These are phyloP conservation scores for Ceratocystis cubensis DNA, from an alignment of 2,329 filamentous ascomycete genomes.

Conservation along the genomic window DNA sequence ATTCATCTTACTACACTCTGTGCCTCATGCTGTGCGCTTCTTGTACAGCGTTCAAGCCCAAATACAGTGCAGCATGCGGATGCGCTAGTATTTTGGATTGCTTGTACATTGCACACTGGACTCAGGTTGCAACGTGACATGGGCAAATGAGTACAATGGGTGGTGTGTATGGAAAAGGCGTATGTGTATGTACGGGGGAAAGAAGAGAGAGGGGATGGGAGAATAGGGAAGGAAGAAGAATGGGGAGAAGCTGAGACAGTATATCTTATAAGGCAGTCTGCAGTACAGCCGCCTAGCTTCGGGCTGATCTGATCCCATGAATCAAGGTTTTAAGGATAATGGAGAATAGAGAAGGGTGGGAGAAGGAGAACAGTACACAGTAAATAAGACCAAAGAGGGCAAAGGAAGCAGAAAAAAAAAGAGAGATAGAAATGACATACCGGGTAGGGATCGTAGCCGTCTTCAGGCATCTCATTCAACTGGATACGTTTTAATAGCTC, in stretches of 20 bases:
- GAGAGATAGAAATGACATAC: constrained; percentile 33
- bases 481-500: constrained; percentile 81
- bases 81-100: neutral
- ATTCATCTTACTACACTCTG: neutral
- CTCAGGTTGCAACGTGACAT: constrained; percentile 1
- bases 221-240: neutral
- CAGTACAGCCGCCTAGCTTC: too few species aligned
- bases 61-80: neutral
- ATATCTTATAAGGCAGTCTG: too few species aligned
- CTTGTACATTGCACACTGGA: neutral
- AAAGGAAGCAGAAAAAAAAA: neutral
- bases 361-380: neutral
- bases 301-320: too few species aligned
- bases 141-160: neutral
- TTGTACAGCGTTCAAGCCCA: neutral
- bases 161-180: neutral
- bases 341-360: neutral
- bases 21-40: neutral
- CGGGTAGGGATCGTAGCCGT: constrained; percentile 86
- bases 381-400: constrained; percentile 5
- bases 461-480: constrained; percentile 73
- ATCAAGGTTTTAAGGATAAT: neutral
- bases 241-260: neutral
- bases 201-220: neutral
- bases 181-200: neutral